phyloP scores from a whole-genome alignment of 495 filamentous ascomycete species.

The Penicillium diatomitis region DNA sequence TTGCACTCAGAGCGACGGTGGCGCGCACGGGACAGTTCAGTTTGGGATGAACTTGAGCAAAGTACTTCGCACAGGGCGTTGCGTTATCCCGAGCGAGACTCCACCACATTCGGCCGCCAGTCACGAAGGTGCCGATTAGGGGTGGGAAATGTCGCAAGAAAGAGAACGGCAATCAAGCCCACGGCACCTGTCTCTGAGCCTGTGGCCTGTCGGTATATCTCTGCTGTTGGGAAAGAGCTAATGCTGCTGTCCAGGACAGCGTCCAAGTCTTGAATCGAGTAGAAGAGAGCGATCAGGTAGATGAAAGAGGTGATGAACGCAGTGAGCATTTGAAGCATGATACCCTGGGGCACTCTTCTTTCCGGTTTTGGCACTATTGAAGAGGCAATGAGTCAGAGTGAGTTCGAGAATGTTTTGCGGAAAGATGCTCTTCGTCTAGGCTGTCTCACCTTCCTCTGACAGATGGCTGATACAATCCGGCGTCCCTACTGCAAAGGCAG shows the following conservation, averaged over 20 bases:
- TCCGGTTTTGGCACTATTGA: constrained; percentile 16
- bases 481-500: constrained; percentile 67
- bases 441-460: constrained; percentile 49
- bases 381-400: too few species aligned
- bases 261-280: constrained; percentile 56
- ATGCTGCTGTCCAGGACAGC: constrained; percentile 41
- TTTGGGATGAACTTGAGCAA: constrained; percentile 25
- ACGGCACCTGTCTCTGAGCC: constrained; percentile 44
- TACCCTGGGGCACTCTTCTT: constrained; percentile 30
- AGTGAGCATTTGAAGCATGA: constrained; percentile 47
- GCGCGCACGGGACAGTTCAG: constrained; percentile 53
- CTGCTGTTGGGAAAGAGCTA: constrained; percentile 58
- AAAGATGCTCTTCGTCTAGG: too few species aligned
- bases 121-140: constrained; percentile 55
- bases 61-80: constrained; percentile 26
- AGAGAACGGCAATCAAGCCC: constrained; percentile 47
- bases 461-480: constrained; percentile 64
- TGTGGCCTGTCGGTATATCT: constrained; percentile 68
- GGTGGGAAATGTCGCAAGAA: constrained; percentile 49
- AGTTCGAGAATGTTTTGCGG: too few species aligned
- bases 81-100: constrained; percentile 63
- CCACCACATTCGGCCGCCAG: constrained; percentile 68
- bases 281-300: constrained; percentile 38
- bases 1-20: constrained; percentile 45
- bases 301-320: constrained; percentile 44